Percentiles rank a stretch among this genome's conserved stretches.
These are phyloP conservation scores for Beta lomatogona DNA, from an alignment of 179 eudicot genomes.

Conservation along the genomic window DNA sequence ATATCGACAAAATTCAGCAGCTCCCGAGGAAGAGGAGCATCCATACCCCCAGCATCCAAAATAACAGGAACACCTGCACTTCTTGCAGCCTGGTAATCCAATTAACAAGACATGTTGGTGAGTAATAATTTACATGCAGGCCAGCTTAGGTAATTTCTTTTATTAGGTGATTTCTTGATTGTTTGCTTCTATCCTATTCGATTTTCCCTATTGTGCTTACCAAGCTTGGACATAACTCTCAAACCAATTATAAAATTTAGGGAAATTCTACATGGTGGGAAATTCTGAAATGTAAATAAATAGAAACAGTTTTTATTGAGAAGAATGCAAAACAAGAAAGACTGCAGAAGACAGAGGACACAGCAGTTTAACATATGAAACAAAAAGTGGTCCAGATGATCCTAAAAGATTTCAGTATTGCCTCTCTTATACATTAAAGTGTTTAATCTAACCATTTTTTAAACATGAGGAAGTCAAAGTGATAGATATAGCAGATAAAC, in stretches of 20 bases:
- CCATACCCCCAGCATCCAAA: conserved; percentile 92
- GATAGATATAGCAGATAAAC: no score
- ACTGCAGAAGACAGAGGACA: not conserved
- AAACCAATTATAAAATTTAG: no score
- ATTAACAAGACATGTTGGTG: not conserved
- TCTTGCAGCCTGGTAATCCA: conserved; percentile 64
- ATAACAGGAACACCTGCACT: conserved; percentile 73
- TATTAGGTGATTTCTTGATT: no score
- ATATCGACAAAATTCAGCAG: conserved; percentile 62
- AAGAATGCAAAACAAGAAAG: not conserved
- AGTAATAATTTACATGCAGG: not conserved
- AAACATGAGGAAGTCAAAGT: not conserved
- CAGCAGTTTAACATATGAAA: not conserved
- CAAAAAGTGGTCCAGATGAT: not conserved
- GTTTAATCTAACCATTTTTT: not conserved
- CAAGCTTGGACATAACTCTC: no score
- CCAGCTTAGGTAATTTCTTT: not conserved
- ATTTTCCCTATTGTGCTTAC: no score
- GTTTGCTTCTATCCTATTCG: no score
- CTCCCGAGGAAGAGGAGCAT: conserved; percentile 74
- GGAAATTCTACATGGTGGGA: no score
- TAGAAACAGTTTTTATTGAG: not conserved
- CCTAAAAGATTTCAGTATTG: not conserved
- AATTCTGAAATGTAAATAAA: not conserved
- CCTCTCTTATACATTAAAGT: not conserved